Base-by-base conservation (phyloP, 2,329 filamentous ascomycete genomes). In the Lachnellula subtilissima region DNA sequence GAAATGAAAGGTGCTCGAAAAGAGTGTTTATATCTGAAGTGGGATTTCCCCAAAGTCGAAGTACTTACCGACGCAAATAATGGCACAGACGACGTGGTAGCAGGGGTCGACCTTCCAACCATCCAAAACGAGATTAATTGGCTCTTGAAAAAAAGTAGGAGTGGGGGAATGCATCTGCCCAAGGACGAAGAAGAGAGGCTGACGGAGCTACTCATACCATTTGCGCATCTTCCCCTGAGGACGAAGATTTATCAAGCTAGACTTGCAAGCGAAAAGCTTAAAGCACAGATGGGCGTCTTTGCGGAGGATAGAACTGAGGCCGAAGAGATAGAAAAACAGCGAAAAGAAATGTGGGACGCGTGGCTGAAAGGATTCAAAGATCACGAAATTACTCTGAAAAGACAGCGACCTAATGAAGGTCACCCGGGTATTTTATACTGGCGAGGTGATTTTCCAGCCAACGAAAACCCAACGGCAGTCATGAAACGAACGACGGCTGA, bases 101-200 rank as follows among this genome's bases (percentile, higher is more conserved):
- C 42, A 5, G 42, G 42, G 2, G 19, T 45, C 19, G 42, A 45
- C 19, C 42, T 19, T 37, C 48, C 9, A 42, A 46, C 32, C 2
- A 39, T 53, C 12, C 39, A 54, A 50, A 12, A 50, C 4, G 7
- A 35, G 7, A 57, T 60, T 11, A 57, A 60, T 28, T 15, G 19
- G 7, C 23, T 57, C 11, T 35, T 60, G 50, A 25, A 17, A 4
- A 25, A 39, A 5, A 32, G 25, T 39, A 9, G 37, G 39, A 42
- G 8, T 7, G 39, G 6, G 28, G 28, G 28, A 32, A 11, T 32
- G 17, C 9, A 19, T 42, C 39, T n/a, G 17, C 39, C 15, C 9
- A 11, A 8, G 39, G 39, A 42, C 9, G 15, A 15, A 42, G 39
- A 42, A 42, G 39, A n/a, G 39, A 42, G 17, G 39, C 28, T 32